Evolutionary conservation across 148 eudicot genomes (phyloP).

Genomic region (Camellia sinensis): DNA sequence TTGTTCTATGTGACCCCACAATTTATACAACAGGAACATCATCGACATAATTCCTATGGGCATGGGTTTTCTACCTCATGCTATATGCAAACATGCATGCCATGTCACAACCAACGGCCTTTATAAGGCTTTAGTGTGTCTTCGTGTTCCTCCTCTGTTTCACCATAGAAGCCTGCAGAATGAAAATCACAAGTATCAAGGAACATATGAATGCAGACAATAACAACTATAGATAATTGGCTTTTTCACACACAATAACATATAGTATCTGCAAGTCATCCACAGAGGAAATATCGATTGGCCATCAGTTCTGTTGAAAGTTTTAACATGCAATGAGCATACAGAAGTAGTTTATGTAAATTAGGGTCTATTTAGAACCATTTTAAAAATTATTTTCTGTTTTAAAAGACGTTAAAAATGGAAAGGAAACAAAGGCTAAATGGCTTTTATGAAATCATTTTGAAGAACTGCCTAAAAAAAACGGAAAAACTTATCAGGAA

Average conservation of each 20-base stretch:
- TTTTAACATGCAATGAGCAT: not conserved
- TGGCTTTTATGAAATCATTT: not conserved
- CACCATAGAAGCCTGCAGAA: conserved; percentile 85
- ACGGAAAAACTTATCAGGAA: not conserved
- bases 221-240: not conserved
- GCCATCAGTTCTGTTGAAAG: not conserved
- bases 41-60: conserved; percentile 80
- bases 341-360: not conserved
- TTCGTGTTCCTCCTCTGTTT: conserved; percentile 76
- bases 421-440: no score
- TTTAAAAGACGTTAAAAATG: not conserved
- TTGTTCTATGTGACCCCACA: no score
- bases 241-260: not conserved
- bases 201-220: not conserved
- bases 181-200: not conserved
- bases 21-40: conserved; percentile 47
- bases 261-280: not conserved
- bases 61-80: conserved; percentile 99
- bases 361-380: not conserved
- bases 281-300: not conserved
- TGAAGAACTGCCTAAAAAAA: not conserved
- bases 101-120: conserved; percentile 88
- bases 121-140: conserved; percentile 81
- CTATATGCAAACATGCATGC: conserved; percentile 99
- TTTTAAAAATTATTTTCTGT: not conserved